Evolutionary conservation across 148 eudicot species (phyloP), one percentile per base, ranked within the genome.

Genomic region (Euryodendron excelsum): DNA sequence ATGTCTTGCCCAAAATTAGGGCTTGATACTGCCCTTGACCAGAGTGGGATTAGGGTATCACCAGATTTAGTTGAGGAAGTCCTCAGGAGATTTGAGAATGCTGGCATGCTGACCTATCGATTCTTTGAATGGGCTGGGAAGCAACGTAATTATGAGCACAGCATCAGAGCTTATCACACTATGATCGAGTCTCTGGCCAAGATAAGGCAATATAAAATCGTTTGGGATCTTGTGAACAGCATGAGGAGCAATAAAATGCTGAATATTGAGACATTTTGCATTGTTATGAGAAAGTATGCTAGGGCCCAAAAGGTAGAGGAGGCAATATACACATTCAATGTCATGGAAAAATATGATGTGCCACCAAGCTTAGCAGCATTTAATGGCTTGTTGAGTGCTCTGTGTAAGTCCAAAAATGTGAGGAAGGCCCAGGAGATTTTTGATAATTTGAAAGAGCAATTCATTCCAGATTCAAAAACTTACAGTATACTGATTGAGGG

Each of bases 101-200:
- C 96, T 47, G 97, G 99, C 78, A 93, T 93, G 94, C 77, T 95
- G 60, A 89, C 97, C 21, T 88, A 87, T 79, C 77, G 86, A 58
- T 96, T 96, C 85, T 96, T 96, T 33, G 93, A 90, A 75, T 96
- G 97, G 98, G 98, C 98, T n/a, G 88, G 91, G 62, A 91, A 87
- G 84, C 93, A 96, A 80, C 89, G 84, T 31, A 48, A 89, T 68
- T 96, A 96, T 64, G 82, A 73, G 77, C 99, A 93, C 58, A 93
- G 90, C 76, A 79, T 90, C 62, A 83, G 84, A 84, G 92, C 98
- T 72, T 93, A 91, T 79, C 98, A 96, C 74, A 72, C 85, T 23
- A 90, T 96, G 93, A 93, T 96, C 15, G 97, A 82, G 73, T 93
- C 99, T 77, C 67, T 96, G 66, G 98, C 94, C 76, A 96, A 96